Percentiles rank a stretch among this genome's conserved stretches.
These are phyloP conservation scores for Trichosporon coremiiforme DNA, from an alignment of 1,284 basidiomycete genomes.

Conservation along the genomic window DNA sequence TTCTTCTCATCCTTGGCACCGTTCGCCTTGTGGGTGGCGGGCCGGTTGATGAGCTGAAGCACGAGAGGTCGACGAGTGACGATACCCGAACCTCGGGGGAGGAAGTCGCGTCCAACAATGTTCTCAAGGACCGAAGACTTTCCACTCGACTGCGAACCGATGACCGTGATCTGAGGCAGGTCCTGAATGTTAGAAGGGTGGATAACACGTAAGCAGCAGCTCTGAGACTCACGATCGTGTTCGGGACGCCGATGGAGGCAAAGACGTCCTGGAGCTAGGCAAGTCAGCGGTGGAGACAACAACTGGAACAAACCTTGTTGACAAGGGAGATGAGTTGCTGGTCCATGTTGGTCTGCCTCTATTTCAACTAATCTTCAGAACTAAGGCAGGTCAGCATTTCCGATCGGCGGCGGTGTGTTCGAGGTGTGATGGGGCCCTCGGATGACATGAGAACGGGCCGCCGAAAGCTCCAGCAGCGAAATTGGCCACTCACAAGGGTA, in stretches of 20 bases:
- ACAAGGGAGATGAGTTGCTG: constrained; percentile 57
- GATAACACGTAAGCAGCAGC: neutral
- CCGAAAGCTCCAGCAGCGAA: neutral
- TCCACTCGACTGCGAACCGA: constrained; percentile 61
- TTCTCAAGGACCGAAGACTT: constrained; percentile 68
- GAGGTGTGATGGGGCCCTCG: neutral
- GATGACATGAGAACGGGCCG: neutral
- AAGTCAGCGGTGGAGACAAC: constrained; percentile 21
- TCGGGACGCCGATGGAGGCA: constrained; percentile 58
- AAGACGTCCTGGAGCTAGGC: constrained; percentile 61
- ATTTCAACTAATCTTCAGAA: neutral
- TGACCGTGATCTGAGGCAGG: constrained; percentile 62
- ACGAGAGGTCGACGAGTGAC: constrained; percentile 85
- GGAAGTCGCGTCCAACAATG: constrained; percentile 94
- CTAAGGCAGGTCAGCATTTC: neutral
- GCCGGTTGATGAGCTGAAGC: constrained; percentile 90
- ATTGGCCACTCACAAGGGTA: constrained; percentile 2
- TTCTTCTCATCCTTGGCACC: constrained; percentile 46
- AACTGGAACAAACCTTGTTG: constrained; percentile 51
- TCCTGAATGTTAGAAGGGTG: constrained; percentile 48
- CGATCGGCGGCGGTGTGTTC: neutral
- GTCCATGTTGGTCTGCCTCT: constrained; percentile 48
- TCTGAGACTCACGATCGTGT: constrained; percentile 52
- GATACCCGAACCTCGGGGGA: constrained; percentile 74
- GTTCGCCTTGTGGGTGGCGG: constrained; percentile 62